Evolutionary conservation across 208 protist species (phyloP), one percentile per base, ranked within the genome.

Genomic region (Histomonas meleagridis): DNA sequence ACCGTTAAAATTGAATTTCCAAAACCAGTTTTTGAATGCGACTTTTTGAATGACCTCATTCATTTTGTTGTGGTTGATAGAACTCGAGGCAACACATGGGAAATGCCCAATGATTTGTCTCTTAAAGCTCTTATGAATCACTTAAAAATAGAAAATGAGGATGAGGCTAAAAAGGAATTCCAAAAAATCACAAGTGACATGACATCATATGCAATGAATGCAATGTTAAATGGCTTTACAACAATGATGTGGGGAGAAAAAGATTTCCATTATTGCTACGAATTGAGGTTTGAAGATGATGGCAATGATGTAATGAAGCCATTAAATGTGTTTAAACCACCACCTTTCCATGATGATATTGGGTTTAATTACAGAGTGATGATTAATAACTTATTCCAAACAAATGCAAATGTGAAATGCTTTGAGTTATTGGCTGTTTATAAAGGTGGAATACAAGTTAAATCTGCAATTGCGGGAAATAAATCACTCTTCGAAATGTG

Each of bases 321-420:
- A 18, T 32, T 46, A 0, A 40, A 86, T 21, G 46, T 86, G 1
- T 86, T 86, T n/a, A 86, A 16, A 2, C 76, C 76, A 38, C 76
- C 76, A n/a, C 46, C 76, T 51, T 86, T 86, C 28, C 18, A 86
- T 86, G 76, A 86, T 28, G 76, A 86, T 55, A 86, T 55, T 55
- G 76, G 76, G 1, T 18, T 86, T n/a, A 86, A 43, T n/a, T 86
- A 86, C 16, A n/a, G 76, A n/a, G 18, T 86, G 7, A 86, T 86
- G 21, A 48, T 46, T 0, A 86, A 55, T 38, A 51, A 16, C 38
- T 5, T 86, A 0, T 86, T 86, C 28, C 76, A 40, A 3, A 86
- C 21, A 38, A 1, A 51, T 14, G 46, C 32, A 40, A 46, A 46
- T 12, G 46, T 86, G 0, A 51, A 1, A 32, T 86, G 76, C 38